Conservation (phyloP, 441 rosid species). For the Gossypium davidsonii region DNA sequence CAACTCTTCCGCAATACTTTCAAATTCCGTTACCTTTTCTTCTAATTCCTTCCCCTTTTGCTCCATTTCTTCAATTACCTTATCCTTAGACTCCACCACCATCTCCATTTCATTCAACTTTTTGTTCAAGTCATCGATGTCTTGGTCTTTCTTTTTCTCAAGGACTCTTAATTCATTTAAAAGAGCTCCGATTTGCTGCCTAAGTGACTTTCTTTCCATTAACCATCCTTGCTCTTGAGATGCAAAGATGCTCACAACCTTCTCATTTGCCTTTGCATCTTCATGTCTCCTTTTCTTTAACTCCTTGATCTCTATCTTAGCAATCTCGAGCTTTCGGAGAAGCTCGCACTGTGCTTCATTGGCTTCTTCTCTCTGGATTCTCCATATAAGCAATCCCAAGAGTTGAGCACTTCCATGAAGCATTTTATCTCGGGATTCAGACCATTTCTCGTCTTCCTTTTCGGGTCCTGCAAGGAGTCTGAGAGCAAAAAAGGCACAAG, state of each 20-base stretch:
- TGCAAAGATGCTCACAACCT: conserved; percentile 74
- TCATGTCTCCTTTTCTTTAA: conserved; percentile 57
- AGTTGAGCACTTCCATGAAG: conserved; percentile 59
- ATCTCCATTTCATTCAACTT: conserved; percentile 51
- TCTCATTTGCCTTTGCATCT: conserved; percentile 90
- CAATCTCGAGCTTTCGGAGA: conserved; percentile 41
- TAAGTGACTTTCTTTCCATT: conserved; percentile 49
- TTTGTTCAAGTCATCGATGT: conserved; percentile 36
- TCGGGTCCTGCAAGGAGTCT: conserved; percentile 31
- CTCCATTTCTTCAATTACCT: conserved; percentile 43
- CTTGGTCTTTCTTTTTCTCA: conserved; percentile 43
- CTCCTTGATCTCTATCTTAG: conserved; percentile 48
- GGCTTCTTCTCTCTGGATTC: conserved; percentile 40
- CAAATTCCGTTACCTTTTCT: conserved; percentile 44
- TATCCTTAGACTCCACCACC: conserved; percentile 48
- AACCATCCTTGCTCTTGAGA: conserved; percentile 83
- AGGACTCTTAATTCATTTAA: conserved; percentile 43
- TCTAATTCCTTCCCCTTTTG: conserved; percentile 47
- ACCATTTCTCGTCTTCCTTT: conserved; percentile 43
- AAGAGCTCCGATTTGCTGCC: conserved; percentile 56
- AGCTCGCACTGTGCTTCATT: conserved; percentile 29
- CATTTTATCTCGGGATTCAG: conserved; percentile 43
- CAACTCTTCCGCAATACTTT: conserved; percentile 40
- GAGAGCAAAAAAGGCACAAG: conserved; percentile 54
- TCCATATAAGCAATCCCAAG: conserved; percentile 64